Conservation (phyloP, 352 stramenopile genomes). For the Globisporangium paddicum region DNA sequence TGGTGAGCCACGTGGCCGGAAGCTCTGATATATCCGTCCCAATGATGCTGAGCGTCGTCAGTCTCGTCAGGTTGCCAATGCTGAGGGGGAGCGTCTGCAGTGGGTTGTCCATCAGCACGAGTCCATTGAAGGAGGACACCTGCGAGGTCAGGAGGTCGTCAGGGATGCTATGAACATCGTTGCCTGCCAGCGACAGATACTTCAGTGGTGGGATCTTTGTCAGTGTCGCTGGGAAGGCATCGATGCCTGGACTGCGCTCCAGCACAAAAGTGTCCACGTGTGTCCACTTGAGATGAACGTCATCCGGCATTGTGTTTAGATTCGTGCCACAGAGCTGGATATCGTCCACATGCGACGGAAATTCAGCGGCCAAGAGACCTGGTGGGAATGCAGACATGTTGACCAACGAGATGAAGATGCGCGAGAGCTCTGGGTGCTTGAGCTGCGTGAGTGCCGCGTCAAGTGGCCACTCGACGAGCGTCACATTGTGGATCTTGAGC, state of each 20-base stretch:
- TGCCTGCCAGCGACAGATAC: conserved; percentile 9
- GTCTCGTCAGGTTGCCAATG: neutral
- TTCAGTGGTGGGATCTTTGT: neutral
- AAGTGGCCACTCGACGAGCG: conserved; percentile 1
- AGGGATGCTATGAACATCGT: conserved; percentile 1
- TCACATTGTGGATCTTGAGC: conserved; percentile 13
- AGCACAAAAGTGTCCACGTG: neutral
- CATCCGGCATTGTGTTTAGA: conserved; percentile 1
- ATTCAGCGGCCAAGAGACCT: neutral
- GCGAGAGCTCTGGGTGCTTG: conserved; percentile 2
- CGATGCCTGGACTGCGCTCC: conserved; percentile 4
- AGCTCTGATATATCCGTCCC: conserved; percentile 3
- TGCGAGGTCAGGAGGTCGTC: neutral
- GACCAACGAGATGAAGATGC: conserved; percentile 3
- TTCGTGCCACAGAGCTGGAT: conserved; percentile 12
- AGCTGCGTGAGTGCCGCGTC: conserved; percentile 9
- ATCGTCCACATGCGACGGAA: neutral
- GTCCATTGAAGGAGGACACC: neutral
- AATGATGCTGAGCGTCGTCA: conserved; percentile 3
- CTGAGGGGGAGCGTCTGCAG: conserved; percentile 1
- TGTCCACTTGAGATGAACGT: conserved; percentile 7
- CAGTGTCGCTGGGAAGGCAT: neutral
- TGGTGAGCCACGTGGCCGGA: neutral
- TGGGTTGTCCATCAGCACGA: conserved; percentile 6
- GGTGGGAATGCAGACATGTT: conserved; percentile 12